These are phyloP conservation scores for Hypoxylon sp. DNA, from an alignment of 2,329 filamentous ascomycete genomes.

Conservation along the genomic window DNA sequence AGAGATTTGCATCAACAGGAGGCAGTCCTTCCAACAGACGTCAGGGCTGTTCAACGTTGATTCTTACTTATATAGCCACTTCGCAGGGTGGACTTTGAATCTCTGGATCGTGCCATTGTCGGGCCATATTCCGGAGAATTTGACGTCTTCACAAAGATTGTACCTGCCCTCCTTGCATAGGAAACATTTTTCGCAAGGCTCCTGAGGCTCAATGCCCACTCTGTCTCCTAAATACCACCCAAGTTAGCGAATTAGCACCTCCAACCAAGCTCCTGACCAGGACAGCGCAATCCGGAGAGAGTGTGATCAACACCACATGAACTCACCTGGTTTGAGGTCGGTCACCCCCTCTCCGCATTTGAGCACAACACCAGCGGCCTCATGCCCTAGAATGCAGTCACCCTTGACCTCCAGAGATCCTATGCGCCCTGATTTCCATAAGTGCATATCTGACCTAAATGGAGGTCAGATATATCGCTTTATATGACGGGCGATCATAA, in stretches of 20 bases:
- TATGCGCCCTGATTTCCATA: conserved; percentile 76
- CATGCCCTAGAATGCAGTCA: conserved; percentile 76
- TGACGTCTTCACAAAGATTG: conserved; percentile 74
- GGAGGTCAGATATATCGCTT: conserved; percentile 22
- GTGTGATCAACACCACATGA: neutral
- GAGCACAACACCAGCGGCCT: conserved; percentile 73
- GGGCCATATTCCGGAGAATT: conserved; percentile 74
- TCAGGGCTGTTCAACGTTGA: neutral
- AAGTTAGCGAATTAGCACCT: conserved; percentile 9
- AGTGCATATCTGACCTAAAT: conserved; percentile 74
- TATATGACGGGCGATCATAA: neutral
- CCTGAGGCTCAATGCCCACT: conserved; percentile 76
- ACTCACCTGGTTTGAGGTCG: conserved; percentile 62
- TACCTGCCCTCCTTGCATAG: conserved; percentile 72
- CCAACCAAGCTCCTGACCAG: neutral
- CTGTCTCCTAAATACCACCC: conserved; percentile 64
- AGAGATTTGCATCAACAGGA: conserved; percentile 12
- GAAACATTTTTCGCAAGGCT: conserved; percentile 73
- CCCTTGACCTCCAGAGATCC: conserved; percentile 73
- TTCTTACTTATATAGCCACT: conserved; percentile 67
- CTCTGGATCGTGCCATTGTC: conserved; percentile 72
- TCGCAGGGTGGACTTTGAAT: conserved; percentile 73
- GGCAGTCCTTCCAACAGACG: neutral
- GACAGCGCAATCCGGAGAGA: neutral
- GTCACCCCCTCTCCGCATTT: conserved; percentile 69